Base-by-base conservation (phyloP, 768 basidiomycete genomes). In the Pulveroboletus sp. region DNA sequence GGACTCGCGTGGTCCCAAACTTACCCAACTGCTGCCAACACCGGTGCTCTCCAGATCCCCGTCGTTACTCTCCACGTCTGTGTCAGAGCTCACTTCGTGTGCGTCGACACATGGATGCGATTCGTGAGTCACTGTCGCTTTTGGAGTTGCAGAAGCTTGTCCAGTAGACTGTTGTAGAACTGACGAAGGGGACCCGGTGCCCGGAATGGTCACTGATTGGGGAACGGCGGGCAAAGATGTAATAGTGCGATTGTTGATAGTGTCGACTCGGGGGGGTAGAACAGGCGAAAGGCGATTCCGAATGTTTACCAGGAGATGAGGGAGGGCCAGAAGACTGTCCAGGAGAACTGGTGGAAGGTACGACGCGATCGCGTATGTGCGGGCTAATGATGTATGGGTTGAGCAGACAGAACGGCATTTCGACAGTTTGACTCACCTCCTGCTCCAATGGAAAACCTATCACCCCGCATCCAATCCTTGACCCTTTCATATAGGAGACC, bases 401-500 rank as follows among this genome's bases (percentile, higher is more conserved):
- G 35, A 43, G 40, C 8, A 39, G 35, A 43, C n/a, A 11, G 20
- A 53, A 41, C 41, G 29, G 38, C 26, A 34, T 16, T 24, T 22
- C 32, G 22, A 27, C 26, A 40, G 45, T 19, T 22, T 0, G 17
- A 68, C 79, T 59, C 60, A 91, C 89, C 87, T 67, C 89, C 90
- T 43, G 90, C 84, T 49, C 90, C 90, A 47, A 92, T 70, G 17
- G 81, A 77, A 59, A 88, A 79, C 31, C 86, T 68, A 46, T 87
- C 79, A 2, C 89, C 87, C 27, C 78, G 75, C 23, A 85, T 58
- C 76, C 81, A 81, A 54, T 81, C 76, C 48, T 72, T 71, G 22
- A 80, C 27, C 36, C 72, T 71, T 45, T 70, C 67, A 22, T 68
- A 66, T 16, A 52, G 38, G 32, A 69, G 46, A 1, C 81, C 80